Evolutionary conservation across 352 stramenopile species (phyloP), one percentile per base, ranked within the genome.

Genomic region (Globisporangium nodosum): DNA sequence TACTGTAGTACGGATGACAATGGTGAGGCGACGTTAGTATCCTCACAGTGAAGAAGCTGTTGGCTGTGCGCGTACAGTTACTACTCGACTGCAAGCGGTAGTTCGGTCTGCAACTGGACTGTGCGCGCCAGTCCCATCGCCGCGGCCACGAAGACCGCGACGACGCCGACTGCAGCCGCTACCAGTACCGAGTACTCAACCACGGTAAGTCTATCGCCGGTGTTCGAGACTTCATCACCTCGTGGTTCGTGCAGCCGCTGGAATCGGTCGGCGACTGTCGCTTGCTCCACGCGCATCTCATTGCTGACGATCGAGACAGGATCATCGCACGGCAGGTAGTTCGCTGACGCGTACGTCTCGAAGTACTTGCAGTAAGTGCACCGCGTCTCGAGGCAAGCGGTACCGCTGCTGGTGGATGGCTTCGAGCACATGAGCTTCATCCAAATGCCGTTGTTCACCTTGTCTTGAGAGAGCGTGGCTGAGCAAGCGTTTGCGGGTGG

Each of bases 351-450:
- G 6, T 5, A 4, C n/a, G 49, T 33, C 3, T 63, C 56, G 30
- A 63, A 43, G 56, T 63, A 63, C 56, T 63, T 63, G 49, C 56
- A 63, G 24, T 46, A 52, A 49, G 46, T 15, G 20, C 56, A 63
- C 13, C 47, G 50, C n/a, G 40, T 37, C 39, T 63, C 30, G 3
- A 47, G 12, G 16, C 56, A 63, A 9, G 0, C 7, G 5, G 6
- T 12, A 20, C 5, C 15, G 7, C 20, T 45, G 3, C 13, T 35
- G 30, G 12, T 45, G 2, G 39, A 30, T 2, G 16, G 13, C 12
- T 27, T 51, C 12, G 16, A 1, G 3, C 49, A 63, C 8, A 16
- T 46, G 30, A 46, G 15, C 20, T 43, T 63, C 30, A 56, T 51
- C 56, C 56, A 63, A 27, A 63, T 21, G 7, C 56, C 56, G 13